These are phyloP conservation scores for Botrytis fragariae DNA, from an alignment of 2,329 filamentous ascomycete genomes.

Conservation along the genomic window DNA sequence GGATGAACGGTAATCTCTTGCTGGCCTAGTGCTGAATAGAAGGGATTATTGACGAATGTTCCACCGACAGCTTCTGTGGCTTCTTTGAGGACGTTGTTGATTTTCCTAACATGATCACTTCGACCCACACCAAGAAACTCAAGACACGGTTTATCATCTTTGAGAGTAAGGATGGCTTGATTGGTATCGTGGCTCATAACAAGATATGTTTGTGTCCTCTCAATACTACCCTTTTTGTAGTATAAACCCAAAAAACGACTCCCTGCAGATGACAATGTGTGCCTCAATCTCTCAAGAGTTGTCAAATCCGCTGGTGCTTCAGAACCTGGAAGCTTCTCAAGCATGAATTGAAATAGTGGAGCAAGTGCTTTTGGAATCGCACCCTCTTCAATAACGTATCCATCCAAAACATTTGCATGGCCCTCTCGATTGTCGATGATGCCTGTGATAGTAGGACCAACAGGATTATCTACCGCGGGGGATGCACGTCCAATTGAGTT, in stretches of 20 bases:
- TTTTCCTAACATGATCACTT: slow-evolving; percentile 51
- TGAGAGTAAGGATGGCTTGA: slow-evolving; percentile 57
- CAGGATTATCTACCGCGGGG: slow-evolving; percentile 51
- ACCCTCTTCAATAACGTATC: slow-evolving; percentile 64
- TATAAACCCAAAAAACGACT: slow-evolving; percentile 60
- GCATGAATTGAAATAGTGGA: slow-evolving; percentile 54
- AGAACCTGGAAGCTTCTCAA: slow-evolving; percentile 53
- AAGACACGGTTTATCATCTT: slow-evolving; percentile 58
- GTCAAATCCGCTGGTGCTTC: slow-evolving; percentile 42
- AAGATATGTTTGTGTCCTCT: slow-evolving; percentile 61
- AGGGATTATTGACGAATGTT: slow-evolving; percentile 58
- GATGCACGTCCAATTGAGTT: slow-evolving; percentile 54
- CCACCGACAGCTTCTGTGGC: slow-evolving; percentile 59
- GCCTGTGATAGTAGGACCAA: slow-evolving; percentile 62
- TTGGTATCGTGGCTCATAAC: slow-evolving; percentile 46
- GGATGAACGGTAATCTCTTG: slow-evolving; percentile 65
- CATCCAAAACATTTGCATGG: slow-evolving; percentile 54
- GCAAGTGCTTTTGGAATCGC: slow-evolving; percentile 57
- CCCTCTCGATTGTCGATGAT: slow-evolving; percentile 58
- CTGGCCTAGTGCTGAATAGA: slow-evolving; percentile 53
- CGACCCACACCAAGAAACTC: slow-evolving; percentile 59
- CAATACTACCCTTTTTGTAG: slow-evolving; percentile 52
- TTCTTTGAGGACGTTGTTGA: slow-evolving; percentile 52
- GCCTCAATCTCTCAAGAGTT: slow-evolving; percentile 45
- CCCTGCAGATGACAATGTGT: slow-evolving; percentile 48